Conservation (phyloP, 2,329 filamentous ascomycete species). For the Alternaria sp. region DNA sequence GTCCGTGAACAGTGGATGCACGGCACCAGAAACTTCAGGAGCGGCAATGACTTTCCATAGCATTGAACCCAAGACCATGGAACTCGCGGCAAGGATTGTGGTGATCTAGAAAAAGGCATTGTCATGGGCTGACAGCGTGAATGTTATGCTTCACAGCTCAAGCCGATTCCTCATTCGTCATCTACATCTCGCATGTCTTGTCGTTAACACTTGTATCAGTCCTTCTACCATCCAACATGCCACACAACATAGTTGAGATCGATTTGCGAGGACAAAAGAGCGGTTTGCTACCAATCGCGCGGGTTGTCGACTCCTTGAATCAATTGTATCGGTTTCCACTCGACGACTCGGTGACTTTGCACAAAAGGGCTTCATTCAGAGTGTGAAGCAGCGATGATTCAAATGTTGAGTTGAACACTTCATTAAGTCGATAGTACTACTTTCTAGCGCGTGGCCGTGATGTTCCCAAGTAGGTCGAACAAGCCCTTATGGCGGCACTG, state of each 20-base stretch:
- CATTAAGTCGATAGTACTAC: not conserved
- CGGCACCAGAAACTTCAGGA: not conserved
- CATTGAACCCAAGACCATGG: not conserved
- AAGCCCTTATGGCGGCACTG: not conserved
- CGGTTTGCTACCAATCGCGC: too few relatives aligned
- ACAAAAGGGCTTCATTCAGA: conserved; percentile 7
- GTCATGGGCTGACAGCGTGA: not conserved
- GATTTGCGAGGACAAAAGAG: too few relatives aligned
- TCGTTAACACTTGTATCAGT: not conserved
- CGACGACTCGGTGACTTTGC: not conserved
- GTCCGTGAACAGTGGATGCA: not conserved
- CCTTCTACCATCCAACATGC: not conserved
- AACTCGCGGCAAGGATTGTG: not conserved
- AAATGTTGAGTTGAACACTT: conserved; percentile 11
- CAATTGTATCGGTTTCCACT: not conserved
- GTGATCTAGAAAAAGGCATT: not conserved
- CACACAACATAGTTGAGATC: too few relatives aligned
- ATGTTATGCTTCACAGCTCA: not conserved
- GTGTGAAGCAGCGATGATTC: conserved; percentile 11
- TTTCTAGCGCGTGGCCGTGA: not conserved
- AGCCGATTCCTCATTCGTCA: not conserved
- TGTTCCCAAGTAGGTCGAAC: not conserved
- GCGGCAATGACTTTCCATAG: not conserved
- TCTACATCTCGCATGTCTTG: not conserved
- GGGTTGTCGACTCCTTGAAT: not conserved